Conservation (phyloP, 2,329 filamentous ascomycete genomes). For the Didymella exigua region DNA sequence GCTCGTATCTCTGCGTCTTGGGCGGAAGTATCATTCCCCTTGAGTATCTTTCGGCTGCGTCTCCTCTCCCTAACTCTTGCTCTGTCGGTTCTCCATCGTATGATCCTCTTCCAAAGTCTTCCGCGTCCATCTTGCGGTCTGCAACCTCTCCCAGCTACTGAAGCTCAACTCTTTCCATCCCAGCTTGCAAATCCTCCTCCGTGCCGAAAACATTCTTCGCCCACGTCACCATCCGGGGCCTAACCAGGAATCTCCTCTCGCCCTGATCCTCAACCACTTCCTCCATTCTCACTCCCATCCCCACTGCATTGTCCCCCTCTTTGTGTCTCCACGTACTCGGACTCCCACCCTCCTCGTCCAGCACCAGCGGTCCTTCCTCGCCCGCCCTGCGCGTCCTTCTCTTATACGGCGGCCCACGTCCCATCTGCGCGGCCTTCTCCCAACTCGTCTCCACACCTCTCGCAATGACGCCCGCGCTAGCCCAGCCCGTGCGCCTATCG, state of each 20-base stretch:
- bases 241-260: slow-evolving; percentile 55
- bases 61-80: too few relatives aligned
- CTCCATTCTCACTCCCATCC: slow-evolving; percentile 14
- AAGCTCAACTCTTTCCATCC: slow-evolving; percentile 38
- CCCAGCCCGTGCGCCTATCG: slow-evolving; percentile 82
- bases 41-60: background rate
- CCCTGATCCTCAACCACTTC: slow-evolving; percentile 11
- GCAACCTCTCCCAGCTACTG: background rate
- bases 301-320: slow-evolving; percentile 16
- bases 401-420: slow-evolving; percentile 75
- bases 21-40: background rate
- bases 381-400: slow-evolving; percentile 28
- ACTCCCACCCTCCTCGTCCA: slow-evolving; percentile 17
- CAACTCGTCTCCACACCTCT: slow-evolving; percentile 84
- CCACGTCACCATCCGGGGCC: slow-evolving; percentile 70
- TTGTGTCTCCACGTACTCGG: slow-evolving; percentile 17
- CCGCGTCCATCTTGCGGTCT: background rate
- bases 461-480: slow-evolving; percentile 80
- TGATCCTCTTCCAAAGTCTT: background rate
- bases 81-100: too few relatives aligned
- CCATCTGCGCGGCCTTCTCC: slow-evolving; percentile 74
- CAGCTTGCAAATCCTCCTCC: slow-evolving; percentile 69
- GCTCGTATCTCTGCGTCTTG: background rate
- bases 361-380: slow-evolving; percentile 30
- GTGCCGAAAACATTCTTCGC: slow-evolving; percentile 78